Percentiles rank a stretch among this genome's conserved stretches.
Conservation (phyloP, 768 basidiomycete species). For the Amyloporia xantha region DNA sequence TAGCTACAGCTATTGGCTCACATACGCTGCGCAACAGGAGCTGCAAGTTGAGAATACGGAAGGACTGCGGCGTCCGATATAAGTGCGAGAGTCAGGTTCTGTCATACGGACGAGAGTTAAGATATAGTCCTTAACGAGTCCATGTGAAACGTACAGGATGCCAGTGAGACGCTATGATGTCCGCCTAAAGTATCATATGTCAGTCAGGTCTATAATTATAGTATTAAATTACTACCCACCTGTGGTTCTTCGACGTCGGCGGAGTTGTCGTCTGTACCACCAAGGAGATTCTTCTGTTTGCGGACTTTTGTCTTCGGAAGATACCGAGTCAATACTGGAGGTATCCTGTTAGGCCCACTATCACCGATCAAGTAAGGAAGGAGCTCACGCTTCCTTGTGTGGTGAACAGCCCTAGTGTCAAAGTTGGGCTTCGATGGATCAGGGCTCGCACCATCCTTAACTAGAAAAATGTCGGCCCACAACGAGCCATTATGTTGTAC, state of each 20-base stretch:
- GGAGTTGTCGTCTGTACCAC: constrained; percentile 31
- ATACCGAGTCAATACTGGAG: constrained; percentile 80
- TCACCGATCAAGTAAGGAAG: background rate
- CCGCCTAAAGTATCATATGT: constrained; percentile 38
- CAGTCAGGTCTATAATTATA: constrained; percentile 2
- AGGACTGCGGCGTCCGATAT: constrained; percentile 63
- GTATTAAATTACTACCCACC: background rate
- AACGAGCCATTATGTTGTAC: constrained; percentile 75
- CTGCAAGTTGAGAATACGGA: constrained; percentile 48
- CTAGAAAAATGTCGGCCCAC: constrained; percentile 79
- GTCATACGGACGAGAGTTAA: constrained; percentile 8
- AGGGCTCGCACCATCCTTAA: constrained; percentile 57
- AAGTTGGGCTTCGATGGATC: constrained; percentile 53
- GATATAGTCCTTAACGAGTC: background rate
- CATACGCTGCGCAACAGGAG: constrained; percentile 58
- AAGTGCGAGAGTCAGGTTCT: constrained; percentile 87
- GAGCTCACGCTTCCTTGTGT: constrained; percentile 68
- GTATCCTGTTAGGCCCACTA: background rate
- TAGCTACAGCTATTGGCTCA: constrained; percentile 10
- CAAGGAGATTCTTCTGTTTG: constrained; percentile 78
- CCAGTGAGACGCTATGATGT: constrained; percentile 80
- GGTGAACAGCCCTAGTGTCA: constrained; percentile 52
- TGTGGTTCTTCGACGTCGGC: constrained; percentile 45
- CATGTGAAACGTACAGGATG: constrained; percentile 42
- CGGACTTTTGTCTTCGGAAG: constrained; percentile 62